phyloP scores from a whole-genome alignment of 768 basidiomycete species.

The Leucocoprinus leucothites region DNA sequence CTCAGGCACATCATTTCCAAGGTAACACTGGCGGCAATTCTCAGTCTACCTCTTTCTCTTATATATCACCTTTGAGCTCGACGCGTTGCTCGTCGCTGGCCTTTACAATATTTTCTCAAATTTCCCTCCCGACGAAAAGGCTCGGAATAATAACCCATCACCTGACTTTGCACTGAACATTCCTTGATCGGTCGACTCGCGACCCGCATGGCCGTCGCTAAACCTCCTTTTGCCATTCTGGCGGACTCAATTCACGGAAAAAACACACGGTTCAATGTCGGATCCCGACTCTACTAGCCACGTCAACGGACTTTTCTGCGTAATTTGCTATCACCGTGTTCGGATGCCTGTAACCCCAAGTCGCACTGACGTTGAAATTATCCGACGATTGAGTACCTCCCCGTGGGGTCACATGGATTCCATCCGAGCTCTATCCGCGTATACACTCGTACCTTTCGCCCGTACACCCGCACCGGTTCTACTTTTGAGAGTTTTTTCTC shows the following conservation, averaged over 20 bases:
- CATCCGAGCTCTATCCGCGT: conserved; percentile 8
- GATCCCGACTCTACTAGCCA: conserved; percentile 17
- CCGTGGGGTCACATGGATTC: background rate
- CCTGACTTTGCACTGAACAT: background rate
- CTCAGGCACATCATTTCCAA: conserved; percentile 18
- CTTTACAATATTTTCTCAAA: no score
- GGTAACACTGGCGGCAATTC: background rate
- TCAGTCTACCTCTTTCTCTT: background rate
- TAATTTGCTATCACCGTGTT: background rate
- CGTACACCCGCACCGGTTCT: background rate
- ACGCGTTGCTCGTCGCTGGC: no score
- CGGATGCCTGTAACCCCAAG: background rate
- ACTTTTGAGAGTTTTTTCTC: background rate
- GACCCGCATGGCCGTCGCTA: background rate
- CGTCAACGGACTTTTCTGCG: conserved; percentile 19
- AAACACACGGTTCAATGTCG: conserved; percentile 27
- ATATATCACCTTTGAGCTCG: no score
- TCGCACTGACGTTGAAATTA: background rate
- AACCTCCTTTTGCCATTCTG: background rate
- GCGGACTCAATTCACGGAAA: conserved; percentile 19
- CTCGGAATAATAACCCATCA: background rate
- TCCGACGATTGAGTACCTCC: background rate
- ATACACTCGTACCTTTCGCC: background rate
- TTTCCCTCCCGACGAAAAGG: background rate
- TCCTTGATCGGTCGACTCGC: background rate